Conservation (phyloP, 2,329 filamentous ascomycete species). For the Sporothrix pseudoabietina region DNA sequence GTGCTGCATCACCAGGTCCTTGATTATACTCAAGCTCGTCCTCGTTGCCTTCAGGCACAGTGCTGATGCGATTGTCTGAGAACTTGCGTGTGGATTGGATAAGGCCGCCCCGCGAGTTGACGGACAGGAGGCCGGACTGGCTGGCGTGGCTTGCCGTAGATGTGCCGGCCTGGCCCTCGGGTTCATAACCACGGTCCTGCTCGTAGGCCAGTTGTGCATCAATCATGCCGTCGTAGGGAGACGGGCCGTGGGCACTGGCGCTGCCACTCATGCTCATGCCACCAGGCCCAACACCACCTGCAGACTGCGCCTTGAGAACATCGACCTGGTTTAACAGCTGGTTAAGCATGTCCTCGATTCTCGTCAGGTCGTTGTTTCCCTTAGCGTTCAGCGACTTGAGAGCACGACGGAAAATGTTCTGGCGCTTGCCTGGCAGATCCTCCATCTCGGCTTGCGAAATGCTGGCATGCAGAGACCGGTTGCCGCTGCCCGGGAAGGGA, state of each 20-base stretch:
- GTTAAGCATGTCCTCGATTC: conserved; percentile 89
- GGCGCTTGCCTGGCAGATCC: conserved; percentile 72
- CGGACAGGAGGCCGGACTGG: conserved; percentile 75
- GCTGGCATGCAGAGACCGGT: conserved; percentile 60
- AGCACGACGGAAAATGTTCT: conserved; percentile 92
- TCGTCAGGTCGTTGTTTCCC: conserved; percentile 81
- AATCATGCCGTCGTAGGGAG: conserved; percentile 69
- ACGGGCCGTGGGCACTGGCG: conserved; percentile 54
- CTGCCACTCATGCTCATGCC: conserved; percentile 35
- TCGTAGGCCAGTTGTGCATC: conserved; percentile 65
- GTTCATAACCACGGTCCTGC: conserved; percentile 76
- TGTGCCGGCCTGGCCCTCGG: conserved; percentile 76
- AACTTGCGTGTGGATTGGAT: conserved; percentile 51
- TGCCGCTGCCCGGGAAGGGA: conserved; percentile 68
- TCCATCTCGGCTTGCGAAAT: conserved; percentile 60
- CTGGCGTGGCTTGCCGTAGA: conserved; percentile 71
- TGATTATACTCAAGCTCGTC: conserved; percentile 61
- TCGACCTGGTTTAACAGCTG: conserved; percentile 92
- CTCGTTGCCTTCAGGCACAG: conserved; percentile 81
- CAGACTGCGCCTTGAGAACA: conserved; percentile 67
- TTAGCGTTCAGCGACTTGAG: conserved; percentile 86
- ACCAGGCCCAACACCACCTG: conserved; percentile 39
- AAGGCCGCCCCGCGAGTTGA: conserved; percentile 51
- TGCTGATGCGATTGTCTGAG: conserved; percentile 83
- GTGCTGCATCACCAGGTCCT: conserved; percentile 51